Conservation (phyloP, 495 filamentous ascomycete genomes). For the Cladorrhinum samala region DNA sequence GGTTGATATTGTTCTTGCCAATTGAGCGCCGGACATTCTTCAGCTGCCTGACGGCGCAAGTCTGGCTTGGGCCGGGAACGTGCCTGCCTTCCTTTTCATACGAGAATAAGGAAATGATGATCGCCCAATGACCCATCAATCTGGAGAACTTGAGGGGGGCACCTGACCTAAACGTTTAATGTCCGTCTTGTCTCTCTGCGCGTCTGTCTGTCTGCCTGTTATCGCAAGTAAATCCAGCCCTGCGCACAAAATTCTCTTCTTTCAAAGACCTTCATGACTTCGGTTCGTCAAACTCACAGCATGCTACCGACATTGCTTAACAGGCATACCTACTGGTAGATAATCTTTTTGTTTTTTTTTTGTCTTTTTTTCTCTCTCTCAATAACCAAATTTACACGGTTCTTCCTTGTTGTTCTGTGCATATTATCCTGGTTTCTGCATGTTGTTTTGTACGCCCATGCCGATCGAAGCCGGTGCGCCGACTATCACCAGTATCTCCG, state of each 20-base stretch:
- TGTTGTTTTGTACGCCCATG: background rate
- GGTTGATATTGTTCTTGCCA: background rate
- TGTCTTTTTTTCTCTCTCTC: background rate
- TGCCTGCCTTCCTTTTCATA: background rate
- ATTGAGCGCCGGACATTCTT: background rate
- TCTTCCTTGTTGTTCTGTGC: background rate
- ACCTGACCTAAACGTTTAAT: background rate
- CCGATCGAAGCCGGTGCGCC: background rate
- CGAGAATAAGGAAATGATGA: background rate
- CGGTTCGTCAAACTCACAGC: too few relatives aligned
- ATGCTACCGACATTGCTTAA: slow-evolving; percentile 9
- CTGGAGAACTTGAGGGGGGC: background rate
- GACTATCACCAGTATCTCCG: background rate
- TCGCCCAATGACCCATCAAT: background rate
- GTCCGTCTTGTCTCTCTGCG: background rate
- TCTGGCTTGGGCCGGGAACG: too few relatives aligned
- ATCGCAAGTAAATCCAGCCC: background rate
- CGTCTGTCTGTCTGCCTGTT: background rate
- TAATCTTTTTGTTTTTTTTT: background rate
- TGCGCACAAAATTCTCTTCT: background rate
- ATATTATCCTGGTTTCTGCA: background rate
- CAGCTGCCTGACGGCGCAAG: too few relatives aligned
- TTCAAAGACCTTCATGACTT: too few relatives aligned
- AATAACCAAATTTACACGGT: background rate
- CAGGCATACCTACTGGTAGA: slow-evolving; percentile 9